Evolutionary conservation across 2,329 filamentous ascomycete species (phyloP), one percentile per base, ranked within the genome.

Genomic region (Erysiphe neolycopersici): DNA sequence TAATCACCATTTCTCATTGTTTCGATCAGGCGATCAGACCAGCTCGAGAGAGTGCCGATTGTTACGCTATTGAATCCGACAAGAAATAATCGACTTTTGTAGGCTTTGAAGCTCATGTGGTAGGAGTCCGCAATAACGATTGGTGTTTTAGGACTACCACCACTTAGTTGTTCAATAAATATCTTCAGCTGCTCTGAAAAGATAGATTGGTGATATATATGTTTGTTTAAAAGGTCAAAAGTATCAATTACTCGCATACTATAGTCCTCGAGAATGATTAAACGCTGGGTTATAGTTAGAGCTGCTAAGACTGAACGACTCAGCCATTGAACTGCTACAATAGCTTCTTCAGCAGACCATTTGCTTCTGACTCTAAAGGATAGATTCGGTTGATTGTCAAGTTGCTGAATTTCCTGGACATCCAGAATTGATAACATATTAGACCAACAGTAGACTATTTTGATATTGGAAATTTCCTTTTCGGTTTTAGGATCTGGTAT

Each of bases 1-100:
- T 92, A 93, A 59, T 95, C 84, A n/a, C 89, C 89, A 45, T 84
- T 73, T 57, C 95, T 85, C 81, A 98, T 94, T 51, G 95, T 66
- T 0, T 87, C 85, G 50, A 94, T 75, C 16, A 98, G 64, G 36
- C 89, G 70, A 59, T 98, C 89, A 2, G 89, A 87, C 89, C 89
- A 98, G 52, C 98, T 98, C 0, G 89, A 95, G 31, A 98, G 62
- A 4, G 79, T 80, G 1, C 89, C 89, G 41, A 95, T 81, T 0
- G 83, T 82, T 36, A 94, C 65, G 55, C 95, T 87, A 54, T 87
- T 89, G 61, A 87, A 85, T n/a, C 89, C 85, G 9, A 98, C 66
- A 4, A 95, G 63, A 55, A 98, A 98, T 32, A 94, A 66, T 29
- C 87, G 73, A 5, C 89, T 85, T 59, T 95, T 98, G 62, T 95